A percentile compares a stretch with the other conserved stretches of the same genome.
These are phyloP conservation scores for Apophysomyces variabilis DNA, from an alignment of 371 early-diverging fungal species.

Conservation along the genomic window DNA sequence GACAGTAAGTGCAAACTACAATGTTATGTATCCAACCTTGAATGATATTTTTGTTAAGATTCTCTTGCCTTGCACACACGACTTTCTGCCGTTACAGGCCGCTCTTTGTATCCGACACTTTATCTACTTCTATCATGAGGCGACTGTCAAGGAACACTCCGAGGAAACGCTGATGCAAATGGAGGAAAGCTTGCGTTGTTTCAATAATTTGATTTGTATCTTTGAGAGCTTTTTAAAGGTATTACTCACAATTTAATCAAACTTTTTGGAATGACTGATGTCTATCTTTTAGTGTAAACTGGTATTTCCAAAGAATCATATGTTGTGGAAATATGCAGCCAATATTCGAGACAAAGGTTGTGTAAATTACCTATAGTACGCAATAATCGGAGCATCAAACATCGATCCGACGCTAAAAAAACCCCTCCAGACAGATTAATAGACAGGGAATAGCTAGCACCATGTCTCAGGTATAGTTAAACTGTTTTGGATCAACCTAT, in stretches of 20 bases:
- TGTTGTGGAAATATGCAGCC: constrained; percentile 9
- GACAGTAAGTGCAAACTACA: background rate
- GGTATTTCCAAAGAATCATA: constrained; percentile 13
- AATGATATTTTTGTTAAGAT: background rate
- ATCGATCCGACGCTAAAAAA: constrained; percentile 4
- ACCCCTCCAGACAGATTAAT: constrained; percentile 3
- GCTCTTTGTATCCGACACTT: constrained; percentile 10
- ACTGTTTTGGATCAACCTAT: background rate
- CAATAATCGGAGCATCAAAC: constrained; percentile 10
- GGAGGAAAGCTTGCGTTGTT: background rate
- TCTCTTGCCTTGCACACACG: background rate
- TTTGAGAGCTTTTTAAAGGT: constrained; percentile 2
- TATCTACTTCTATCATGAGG: constrained; percentile 11
- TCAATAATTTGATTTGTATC: background rate
- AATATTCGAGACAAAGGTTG: constrained; percentile 9
- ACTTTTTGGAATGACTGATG: background rate
- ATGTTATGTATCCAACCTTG: background rate
- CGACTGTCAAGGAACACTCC: constrained; percentile 3
- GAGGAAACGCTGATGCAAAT: background rate
- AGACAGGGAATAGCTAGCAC: background rate
- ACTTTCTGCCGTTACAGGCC: background rate
- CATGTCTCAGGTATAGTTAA: background rate
- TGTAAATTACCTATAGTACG: background rate
- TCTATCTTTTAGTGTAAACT: background rate
- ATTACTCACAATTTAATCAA: background rate